Percentiles rank a stretch among this genome's conserved stretches.
Evolutionary conservation across 768 basidiomycete species (phyloP).

Genomic region (Suillus tomentosus): DNA sequence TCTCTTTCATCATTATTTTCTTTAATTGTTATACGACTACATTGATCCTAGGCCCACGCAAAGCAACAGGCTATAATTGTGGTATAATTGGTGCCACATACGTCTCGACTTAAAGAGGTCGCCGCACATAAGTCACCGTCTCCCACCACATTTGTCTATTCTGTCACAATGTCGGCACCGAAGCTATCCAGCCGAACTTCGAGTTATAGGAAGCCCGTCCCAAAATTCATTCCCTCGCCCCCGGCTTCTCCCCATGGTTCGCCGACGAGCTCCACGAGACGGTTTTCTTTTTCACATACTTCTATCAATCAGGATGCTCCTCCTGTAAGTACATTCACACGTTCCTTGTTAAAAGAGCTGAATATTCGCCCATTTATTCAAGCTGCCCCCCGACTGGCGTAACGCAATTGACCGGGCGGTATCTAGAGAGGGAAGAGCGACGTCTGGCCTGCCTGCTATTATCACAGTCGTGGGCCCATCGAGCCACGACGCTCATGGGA

Average conservation of each 20-base stretch:
- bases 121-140: slow-evolving; percentile 2
- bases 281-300: slow-evolving; percentile 28
- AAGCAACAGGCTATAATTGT: slow-evolving; percentile 22
- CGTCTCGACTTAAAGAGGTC: neutral
- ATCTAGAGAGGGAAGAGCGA: slow-evolving; percentile 29
- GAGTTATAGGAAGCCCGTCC: slow-evolving; percentile 75
- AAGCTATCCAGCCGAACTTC: slow-evolving; percentile 40
- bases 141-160: neutral
- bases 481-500: slow-evolving; percentile 25
- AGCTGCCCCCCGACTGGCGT: slow-evolving; percentile 40
- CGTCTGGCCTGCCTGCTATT: slow-evolving; percentile 33
- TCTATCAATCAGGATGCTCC: slow-evolving; percentile 28
- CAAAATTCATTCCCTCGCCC: slow-evolving; percentile 65
- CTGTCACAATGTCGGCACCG: slow-evolving; percentile 27
- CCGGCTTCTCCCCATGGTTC: slow-evolving; percentile 43
- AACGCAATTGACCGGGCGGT: slow-evolving; percentile 36
- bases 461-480: slow-evolving; percentile 35
- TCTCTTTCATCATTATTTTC: slow-evolving; percentile 27
- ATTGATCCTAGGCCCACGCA: slow-evolving; percentile 27
- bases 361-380: slow-evolving; percentile 14
- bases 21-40: slow-evolving; percentile 28
- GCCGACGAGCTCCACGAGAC: slow-evolving; percentile 35
- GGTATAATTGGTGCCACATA: slow-evolving; percentile 3
- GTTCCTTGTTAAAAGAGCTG: slow-evolving; percentile 1
- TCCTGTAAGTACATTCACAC: slow-evolving; percentile 28